Evolutionary conservation across 306 rosid genomes (phyloP), one percentile per base, ranked within the genome.

Genomic region (Malus sieversii): DNA sequence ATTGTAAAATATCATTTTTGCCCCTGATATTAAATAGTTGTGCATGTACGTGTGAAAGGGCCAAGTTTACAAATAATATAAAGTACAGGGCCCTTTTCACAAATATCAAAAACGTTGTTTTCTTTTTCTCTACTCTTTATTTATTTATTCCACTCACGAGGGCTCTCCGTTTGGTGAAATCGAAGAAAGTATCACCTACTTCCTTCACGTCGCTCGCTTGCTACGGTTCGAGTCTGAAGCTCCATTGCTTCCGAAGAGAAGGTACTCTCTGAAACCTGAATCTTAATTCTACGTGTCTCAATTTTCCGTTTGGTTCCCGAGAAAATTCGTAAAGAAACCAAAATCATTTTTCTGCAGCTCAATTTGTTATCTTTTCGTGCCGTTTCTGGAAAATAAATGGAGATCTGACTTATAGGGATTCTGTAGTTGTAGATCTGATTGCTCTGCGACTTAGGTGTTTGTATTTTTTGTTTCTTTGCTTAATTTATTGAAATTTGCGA

Each of bases 211-310:
- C 55, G 55, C 55, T 48, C 18, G 18, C 55, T 16, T 20, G 60
- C 73, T 85, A 83, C 90, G 96, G 92, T 88, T 79, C 67, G 74
- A 78, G 68, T 48, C 8, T 10, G 27, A 57, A 22, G 77, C 52
- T 64, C 58, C 42, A 29, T 64, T 61, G 65, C 45, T 30, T 55
- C 71, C 29, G 18, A 27, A 68, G 48, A 61, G 52, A 67, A 84
- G 90, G 90, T 87, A 75, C 32, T 30, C 48, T 8, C 66, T 3
- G 42, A 4, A 72, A 22, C 71, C 13, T 71, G 45, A 51, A 32
- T 20, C 20, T 13, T n/a, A 40, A 25, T 7, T 74, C 9, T 11
- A 11, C 16, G 42, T 38, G 8, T 33, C n/a, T 8, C 11, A 27
- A 33, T 72, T 66, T 57, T 74, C 48, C 70, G 64, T 33, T 78